Percentiles rank a stretch among this genome's conserved stretches.
Conservation (phyloP, 1,139 yeast species). For the Meyerozyma athensensis region DNA sequence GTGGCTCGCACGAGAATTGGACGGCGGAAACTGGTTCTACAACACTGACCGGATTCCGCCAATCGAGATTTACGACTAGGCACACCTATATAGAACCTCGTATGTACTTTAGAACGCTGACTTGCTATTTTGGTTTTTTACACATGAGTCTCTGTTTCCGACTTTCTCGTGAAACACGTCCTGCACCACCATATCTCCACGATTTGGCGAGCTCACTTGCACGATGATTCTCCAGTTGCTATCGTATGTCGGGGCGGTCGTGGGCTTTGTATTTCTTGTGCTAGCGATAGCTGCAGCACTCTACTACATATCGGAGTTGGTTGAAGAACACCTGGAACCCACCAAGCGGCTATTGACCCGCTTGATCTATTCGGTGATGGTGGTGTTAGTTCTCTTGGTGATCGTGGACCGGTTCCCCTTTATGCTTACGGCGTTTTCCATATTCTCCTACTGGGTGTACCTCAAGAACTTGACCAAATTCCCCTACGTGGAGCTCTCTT, state of each 20-base stretch:
- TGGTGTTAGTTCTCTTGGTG: slow-evolving; percentile 49
- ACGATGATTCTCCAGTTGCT: slow-evolving; percentile 40
- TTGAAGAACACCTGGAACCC: slow-evolving; percentile 88
- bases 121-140: no score
- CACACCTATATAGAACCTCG: neutral
- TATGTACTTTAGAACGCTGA: no score
- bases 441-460: slow-evolving; percentile 68
- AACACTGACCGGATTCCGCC: slow-evolving; percentile 94
- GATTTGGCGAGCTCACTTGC: no score
- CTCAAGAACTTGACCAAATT: slow-evolving; percentile 71
- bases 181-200: neutral
- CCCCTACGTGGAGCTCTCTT: slow-evolving; percentile 75
- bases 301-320: slow-evolving; percentile 84
- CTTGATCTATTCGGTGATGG: slow-evolving; percentile 57
- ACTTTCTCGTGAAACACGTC: neutral
- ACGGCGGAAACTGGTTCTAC: slow-evolving; percentile 91
- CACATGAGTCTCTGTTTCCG: no score
- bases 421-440: slow-evolving; percentile 56
- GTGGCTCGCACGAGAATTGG: slow-evolving; percentile 85
- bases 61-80: slow-evolving; percentile 80
- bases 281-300: slow-evolving; percentile 74
- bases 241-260: slow-evolving; percentile 63
- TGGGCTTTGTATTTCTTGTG: slow-evolving; percentile 69
- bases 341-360: slow-evolving; percentile 66
- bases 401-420: slow-evolving; percentile 78